Conservation (phyloP, 164 flowering plant species). For the Magnolia sinica region DNA sequence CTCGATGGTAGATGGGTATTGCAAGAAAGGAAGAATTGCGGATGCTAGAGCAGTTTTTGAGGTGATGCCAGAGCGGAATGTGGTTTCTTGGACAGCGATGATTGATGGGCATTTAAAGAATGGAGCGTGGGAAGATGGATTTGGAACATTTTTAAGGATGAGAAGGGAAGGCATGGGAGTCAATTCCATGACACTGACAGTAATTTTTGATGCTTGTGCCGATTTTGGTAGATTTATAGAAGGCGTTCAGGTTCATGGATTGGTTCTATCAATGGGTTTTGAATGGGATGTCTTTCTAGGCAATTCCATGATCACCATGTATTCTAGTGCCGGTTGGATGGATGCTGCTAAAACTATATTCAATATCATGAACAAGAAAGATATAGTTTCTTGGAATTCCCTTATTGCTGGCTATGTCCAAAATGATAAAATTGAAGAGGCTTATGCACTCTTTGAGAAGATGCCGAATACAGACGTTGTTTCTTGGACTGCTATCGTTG, state of each 20-base stretch:
- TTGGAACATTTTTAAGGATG: constrained; percentile 33
- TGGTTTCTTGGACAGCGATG: constrained; percentile 50
- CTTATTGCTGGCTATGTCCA: constrained; percentile 36
- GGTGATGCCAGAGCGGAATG: constrained; percentile 35
- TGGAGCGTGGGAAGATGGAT: constrained; percentile 31
- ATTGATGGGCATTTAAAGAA: constrained; percentile 37
- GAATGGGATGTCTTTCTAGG: constrained; percentile 37
- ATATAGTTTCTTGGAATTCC: constrained; percentile 40
- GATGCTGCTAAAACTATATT: constrained; percentile 33
- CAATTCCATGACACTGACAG: constrained; percentile 32
- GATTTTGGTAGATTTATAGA: constrained; percentile 20
- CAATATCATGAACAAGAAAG: constrained; percentile 25
- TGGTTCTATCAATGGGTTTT: constrained; percentile 34
- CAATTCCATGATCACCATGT: constrained; percentile 44
- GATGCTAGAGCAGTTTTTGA: constrained; percentile 40
- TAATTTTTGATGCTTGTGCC: constrained; percentile 37
- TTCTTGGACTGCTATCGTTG: constrained; percentile 45
- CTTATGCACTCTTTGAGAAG: constrained; percentile 29
- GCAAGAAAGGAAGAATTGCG: constrained; percentile 27
- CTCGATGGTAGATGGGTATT: constrained; percentile 41
- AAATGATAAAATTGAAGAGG: constrained; percentile 32
- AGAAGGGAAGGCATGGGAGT: constrained; percentile 29
- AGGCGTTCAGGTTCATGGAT: constrained; percentile 44
- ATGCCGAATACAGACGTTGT: constrained; percentile 34
- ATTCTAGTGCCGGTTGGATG: constrained; percentile 31